Base-by-base conservation (phyloP, 1,284 basidiomycete species). In the Apiotrichum laibachii region DNA sequence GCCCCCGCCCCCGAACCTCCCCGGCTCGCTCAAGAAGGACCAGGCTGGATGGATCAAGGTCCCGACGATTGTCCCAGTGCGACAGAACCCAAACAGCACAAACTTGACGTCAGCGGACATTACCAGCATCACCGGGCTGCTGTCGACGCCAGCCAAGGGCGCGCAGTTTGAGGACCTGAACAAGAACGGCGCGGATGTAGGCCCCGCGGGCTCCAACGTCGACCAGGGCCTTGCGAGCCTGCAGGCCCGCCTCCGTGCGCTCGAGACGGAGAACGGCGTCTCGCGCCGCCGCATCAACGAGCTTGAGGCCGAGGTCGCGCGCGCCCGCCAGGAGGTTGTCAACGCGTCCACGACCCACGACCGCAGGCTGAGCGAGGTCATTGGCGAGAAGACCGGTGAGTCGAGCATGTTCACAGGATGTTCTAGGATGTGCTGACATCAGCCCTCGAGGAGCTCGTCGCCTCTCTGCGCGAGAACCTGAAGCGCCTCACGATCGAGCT, bases 301-400 rank as follows among this genome's bases (percentile, higher is more conserved):
- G 69, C 82, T 94, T 7, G 91, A 94, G 75, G 79, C 82, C 53
- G 91, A 93, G 71, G 81, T 93, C 39, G 80, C 81, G 50, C 71
- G 77, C 61, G 76, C 79, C 66, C 77, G 67, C 45, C 72, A 65
- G 7, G 81, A 80, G 50, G 80, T 80, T 15, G 80, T 79, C 34
- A 75, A 77, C 2, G 71, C 72, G 1, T 57, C 60, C 49, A 45
- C 61, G 10, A 52, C 53, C 16, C 69, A 67, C 19, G 68, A 68
- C 13, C 51, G 50, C 1, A 44, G 66, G 15, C 55, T 76, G 10
- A 43, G 61, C 37, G 86, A 89, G 65, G 87, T 84, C 8, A 85
- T 91, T 0, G 86, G 88, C 62, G 89, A 91, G 72, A 92, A 92
- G 77, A 89, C 89, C 81, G 88, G 90, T 90, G 55, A 55, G 78